Base-by-base conservation (phyloP, 2,329 filamentous ascomycete species). In the Colletotrichum orbiculare region DNA sequence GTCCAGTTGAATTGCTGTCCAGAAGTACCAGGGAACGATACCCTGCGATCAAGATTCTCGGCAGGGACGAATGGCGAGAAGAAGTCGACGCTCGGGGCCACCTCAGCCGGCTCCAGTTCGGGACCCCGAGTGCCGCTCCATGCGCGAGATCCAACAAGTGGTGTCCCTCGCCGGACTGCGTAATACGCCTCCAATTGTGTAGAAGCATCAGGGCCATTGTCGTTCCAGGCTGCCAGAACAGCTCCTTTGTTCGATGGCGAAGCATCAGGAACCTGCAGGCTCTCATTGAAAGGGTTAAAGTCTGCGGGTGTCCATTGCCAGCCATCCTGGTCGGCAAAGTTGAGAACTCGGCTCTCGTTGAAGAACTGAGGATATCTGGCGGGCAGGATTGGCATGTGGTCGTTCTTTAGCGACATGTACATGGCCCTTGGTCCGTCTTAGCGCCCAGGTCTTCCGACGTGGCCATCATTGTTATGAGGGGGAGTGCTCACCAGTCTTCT, bases 331-430 rank as follows among this genome's bases (percentile, higher is more conserved):
- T 77, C 74, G 2, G 76, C 80, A 47, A 86, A 86, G 65, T 80
- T 76, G 55, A 82, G 66, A 0, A 81, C 74, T 0, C 81, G 75
- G n/a, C 74, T 74, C 52, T 75, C 72, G 64, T 83, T 82, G 71
- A 79, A 83, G 65, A 81, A 81, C 48, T 82, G 81, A 1, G 81
- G 78, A 53, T 83, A 83, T 4, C 77, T 75, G 0, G 79, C 80
- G 0, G 81, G 81, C 0, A 78, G 60, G 41, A 82, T 82, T 2
- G 81, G 81, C 54, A 71, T 79, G 67, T 83, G 81, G 64, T 83
- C 80, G 64, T 85, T 86, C 64, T 86, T 86, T 56, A 87, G 69
- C 6, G 79, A 81, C 77, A 85, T 83, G 67, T 87, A 86, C 0
- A 25, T 25, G 25, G 25, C 25, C 25, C 25, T 25, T 25, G 25